Conservation (phyloP, 2,329 filamentous ascomycete genomes). For the Exophiala sp. region DNA sequence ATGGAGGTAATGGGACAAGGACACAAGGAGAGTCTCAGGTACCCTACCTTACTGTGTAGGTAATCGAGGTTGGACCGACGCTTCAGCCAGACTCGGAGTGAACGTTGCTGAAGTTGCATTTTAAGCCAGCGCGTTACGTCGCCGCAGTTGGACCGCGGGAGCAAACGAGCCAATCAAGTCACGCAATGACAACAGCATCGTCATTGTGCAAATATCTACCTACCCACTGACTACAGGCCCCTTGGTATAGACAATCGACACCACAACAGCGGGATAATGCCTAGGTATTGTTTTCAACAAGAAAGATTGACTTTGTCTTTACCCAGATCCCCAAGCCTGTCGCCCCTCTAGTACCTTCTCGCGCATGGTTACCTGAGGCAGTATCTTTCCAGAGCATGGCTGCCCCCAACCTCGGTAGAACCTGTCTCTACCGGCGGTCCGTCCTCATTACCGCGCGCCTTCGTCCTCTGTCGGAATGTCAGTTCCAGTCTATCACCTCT, state of each 20-base stretch:
- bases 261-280: no score
- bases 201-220: no score
- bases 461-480: conserved; percentile 2
- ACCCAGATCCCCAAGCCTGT: not conserved
- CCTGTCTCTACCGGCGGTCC: conserved; percentile 25
- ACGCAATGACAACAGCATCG: no score
- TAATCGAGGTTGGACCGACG: not conserved
- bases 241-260: no score
- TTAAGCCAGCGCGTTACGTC: no score
- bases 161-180: not conserved
- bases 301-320: no score
- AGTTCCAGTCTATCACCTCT: not conserved
- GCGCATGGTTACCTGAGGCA: not conserved
- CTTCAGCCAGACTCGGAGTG: not conserved
- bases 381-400: conserved; percentile 2
- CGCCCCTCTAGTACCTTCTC: not conserved
- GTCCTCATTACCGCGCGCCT: not conserved
- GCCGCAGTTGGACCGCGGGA: not conserved
- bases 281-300: no score
- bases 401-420: conserved; percentile 16
- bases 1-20: not conserved
- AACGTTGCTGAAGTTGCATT: no score
- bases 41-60: no score
- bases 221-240: no score
- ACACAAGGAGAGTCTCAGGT: no score